Base-by-base conservation (phyloP, 805 yeast species). In the Myxozyma geophila region DNA sequence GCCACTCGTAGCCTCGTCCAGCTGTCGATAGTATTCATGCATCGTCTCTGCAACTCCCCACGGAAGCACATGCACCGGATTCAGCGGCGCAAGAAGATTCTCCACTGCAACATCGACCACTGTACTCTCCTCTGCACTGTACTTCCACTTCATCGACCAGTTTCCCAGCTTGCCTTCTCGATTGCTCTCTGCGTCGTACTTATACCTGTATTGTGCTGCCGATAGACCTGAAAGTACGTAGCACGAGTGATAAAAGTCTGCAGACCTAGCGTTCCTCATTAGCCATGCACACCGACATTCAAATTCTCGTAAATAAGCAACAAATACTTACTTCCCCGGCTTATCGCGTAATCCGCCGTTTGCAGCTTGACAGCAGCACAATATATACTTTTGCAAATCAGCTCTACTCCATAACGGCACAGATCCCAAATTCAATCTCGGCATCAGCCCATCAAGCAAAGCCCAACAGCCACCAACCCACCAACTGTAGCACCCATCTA, bases 401-500 rank as follows among this genome's bases (percentile, higher is more conserved):
- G 81, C 78, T 64, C 92, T 82, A 63, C 86, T 80, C 64, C 87
- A 72, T 62, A 82, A 67, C 47, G 59, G 28, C 61, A 67, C 64
- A 6, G 9, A 77, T 75, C 0, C 73, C 70, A 1, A 74, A n/a
- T 19, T 23, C 35, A 46, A 33, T 33, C 35, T 6, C 72, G 73
- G 77, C 1, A 79, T 41, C 0, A 87, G 77, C 0, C 82, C 78
- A 63, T 89, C 95, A 3, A 91, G 63, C 41, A 90, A 75, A 0
- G 90, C 85, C 66, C 82, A 79, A 44, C 87, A 74, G 0, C 91
- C 96, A 1, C 98, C 98, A 1, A 92, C 88, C 99, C 99, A 95
- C 75, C 88, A 93, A 72, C 93, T 85, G 74, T 95, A 95, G 75
- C 99, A 95, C 0, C 96, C 97, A 74, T 95, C 99, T 0, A 95